Evolutionary conservation across 2,329 filamentous ascomycete species (phyloP).

Genomic region (Monosporascus sp.): DNA sequence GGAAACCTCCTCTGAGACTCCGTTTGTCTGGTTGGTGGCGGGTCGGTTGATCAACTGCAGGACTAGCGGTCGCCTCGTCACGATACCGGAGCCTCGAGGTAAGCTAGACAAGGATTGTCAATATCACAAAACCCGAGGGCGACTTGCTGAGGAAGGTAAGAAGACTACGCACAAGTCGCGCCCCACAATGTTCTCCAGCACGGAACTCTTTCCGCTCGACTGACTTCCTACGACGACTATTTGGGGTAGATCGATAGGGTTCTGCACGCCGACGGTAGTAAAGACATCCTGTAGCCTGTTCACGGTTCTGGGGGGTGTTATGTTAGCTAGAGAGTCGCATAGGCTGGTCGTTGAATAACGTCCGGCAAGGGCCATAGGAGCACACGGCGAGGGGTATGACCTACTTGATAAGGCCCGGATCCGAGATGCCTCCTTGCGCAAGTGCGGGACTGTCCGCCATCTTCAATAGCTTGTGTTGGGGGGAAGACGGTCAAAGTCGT

Average conservation of each 20-base stretch:
- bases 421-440: conserved; percentile 56
- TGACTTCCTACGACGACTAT: conserved; percentile 98
- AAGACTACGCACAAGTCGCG: conserved; percentile 80
- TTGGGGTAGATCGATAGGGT: conserved; percentile 97
- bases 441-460: conserved; percentile 29
- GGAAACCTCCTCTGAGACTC: conserved; percentile 61
- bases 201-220: conserved; percentile 98
- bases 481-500: conserved; percentile 6
- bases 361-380: no score
- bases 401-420: conserved; percentile 62
- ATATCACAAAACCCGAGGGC: conserved; percentile 1
- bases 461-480: conserved; percentile 6
- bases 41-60: conserved; percentile 95
- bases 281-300: conserved; percentile 99
- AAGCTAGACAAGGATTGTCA: conserved; percentile 51
- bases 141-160: conserved; percentile 6
- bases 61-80: conserved; percentile 90
- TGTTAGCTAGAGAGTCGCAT: conserved; percentile 20
- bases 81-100: conserved; percentile 94
- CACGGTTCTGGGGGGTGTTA: conserved; percentile 61
- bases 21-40: conserved; percentile 61
- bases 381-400: conserved; percentile 1
- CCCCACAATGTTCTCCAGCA: conserved; percentile 97
- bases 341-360: not conserved
- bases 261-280: conserved; percentile 95